A percentile compares a stretch with the other conserved stretches of the same genome.
Evolutionary conservation across 2,329 filamentous ascomycete species (phyloP).

Genomic region (Diaporthe batatas): DNA sequence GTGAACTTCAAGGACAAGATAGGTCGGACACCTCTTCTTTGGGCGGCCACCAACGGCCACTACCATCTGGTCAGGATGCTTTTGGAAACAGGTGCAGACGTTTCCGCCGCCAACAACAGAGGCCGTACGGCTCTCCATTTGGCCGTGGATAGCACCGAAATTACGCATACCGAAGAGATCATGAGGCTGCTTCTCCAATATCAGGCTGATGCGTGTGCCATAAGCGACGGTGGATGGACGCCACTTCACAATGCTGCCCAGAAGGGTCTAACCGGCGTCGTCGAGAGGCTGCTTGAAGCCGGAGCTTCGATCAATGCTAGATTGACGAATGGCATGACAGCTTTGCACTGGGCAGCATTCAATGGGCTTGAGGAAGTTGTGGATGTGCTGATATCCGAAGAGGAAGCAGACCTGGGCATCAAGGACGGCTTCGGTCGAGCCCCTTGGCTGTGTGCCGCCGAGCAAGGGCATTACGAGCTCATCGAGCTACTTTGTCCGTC

Average conservation of each 20-base stretch:
- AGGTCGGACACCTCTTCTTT: conserved; percentile 67
- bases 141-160: conserved; percentile 58
- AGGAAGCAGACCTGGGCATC: conserved; percentile 50
- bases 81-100: conserved; percentile 54
- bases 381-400: conserved; percentile 54
- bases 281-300: conserved; percentile 56
- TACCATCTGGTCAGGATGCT: conserved; percentile 53
- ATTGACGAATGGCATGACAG: conserved; percentile 65
- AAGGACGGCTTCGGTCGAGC: conserved; percentile 57
- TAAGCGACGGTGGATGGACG: conserved; percentile 57
- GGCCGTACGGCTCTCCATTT: conserved; percentile 63
- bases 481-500: conserved; percentile 55
- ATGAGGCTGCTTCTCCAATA: conserved; percentile 53
- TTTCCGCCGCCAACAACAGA: conserved; percentile 58
- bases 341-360: conserved; percentile 66
- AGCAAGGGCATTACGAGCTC: conserved; percentile 53
- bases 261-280: conserved; percentile 51
- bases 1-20: conserved; percentile 59
- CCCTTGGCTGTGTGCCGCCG: conserved; percentile 58
- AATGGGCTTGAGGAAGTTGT: conserved; percentile 61
- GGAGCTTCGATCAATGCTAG: conserved; percentile 60
- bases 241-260: conserved; percentile 58
- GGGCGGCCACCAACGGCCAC: conserved; percentile 71
- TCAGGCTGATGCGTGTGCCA: conserved; percentile 50
- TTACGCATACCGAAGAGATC: conserved; percentile 48